Evolutionary conservation across 2,329 filamentous ascomycete genomes (phyloP).

Genomic region (Trichoderma sp.): DNA sequence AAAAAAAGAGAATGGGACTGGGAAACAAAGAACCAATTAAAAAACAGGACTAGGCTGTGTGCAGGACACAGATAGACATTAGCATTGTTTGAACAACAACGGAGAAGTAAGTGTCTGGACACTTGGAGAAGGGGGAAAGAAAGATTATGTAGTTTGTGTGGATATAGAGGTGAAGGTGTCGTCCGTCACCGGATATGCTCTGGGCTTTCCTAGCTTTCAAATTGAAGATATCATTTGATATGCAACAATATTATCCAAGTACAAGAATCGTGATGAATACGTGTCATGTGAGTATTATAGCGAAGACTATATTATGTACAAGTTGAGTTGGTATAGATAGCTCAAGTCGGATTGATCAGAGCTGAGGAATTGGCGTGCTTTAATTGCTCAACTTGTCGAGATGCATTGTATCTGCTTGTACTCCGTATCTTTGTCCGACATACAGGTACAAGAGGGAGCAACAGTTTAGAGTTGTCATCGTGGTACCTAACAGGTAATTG

Average conservation of each 20-base stretch:
- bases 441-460: background rate
- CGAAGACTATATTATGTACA: background rate
- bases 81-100: conserved; percentile 23
- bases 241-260: background rate
- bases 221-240: conserved; percentile 15
- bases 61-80: conserved; percentile 23
- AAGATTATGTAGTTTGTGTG: conserved; percentile 33
- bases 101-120: conserved; percentile 30
- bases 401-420: background rate
- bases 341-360: background rate
- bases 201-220: conserved; percentile 19
- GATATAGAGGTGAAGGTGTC: conserved; percentile 44
- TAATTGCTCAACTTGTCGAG: background rate
- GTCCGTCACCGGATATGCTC: conserved; percentile 44
- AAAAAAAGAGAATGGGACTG: conserved; percentile 19
- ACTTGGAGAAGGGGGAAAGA: conserved; percentile 23
- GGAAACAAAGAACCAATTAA: conserved; percentile 23
- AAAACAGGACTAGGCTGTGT: conserved; percentile 11
- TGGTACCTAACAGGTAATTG: too few relatives aligned
- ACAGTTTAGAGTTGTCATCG: background rate
- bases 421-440: background rate
- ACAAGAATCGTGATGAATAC: background rate
- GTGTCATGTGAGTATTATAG: background rate
- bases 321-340: background rate
- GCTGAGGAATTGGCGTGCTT: background rate